phyloP scores from a whole-genome alignment of 345 rosid genomes.

The Camelina sativa region DNA sequence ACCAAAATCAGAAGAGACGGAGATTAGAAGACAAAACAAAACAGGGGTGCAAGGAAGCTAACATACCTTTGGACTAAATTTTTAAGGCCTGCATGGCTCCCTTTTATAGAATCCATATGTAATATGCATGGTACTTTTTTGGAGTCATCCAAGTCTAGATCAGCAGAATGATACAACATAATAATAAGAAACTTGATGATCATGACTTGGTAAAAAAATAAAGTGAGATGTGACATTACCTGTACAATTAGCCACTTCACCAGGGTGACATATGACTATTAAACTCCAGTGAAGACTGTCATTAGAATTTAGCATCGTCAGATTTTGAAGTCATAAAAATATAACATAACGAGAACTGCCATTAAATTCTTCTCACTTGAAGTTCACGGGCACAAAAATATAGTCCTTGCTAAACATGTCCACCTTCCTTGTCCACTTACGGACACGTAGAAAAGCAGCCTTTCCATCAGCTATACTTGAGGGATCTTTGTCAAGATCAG shows the following conservation, averaged over 20 bases:
- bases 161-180: conserved; percentile 49
- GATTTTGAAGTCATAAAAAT: conserved; percentile 26
- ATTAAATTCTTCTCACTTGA: conserved; percentile 58
- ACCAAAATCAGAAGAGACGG: conserved; percentile 4
- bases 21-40: conserved; percentile 18
- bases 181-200: conserved; percentile 19
- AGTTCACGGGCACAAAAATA: conserved; percentile 94
- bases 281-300: conserved; percentile 98
- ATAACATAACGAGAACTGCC: conserved; percentile 16
- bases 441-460: conserved; percentile 96
- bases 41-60: conserved; percentile 25
- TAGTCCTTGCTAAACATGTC: conserved; percentile 92
- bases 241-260: conserved; percentile 67
- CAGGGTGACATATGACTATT: conserved; percentile 91
- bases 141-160: conserved; percentile 54
- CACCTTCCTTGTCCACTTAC: conserved; percentile 96
- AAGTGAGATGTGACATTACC: conserved; percentile 54
- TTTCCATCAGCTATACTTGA: conserved; percentile 93
- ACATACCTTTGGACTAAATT: conserved; percentile 89
- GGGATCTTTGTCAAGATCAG: conserved; percentile 97
- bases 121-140: conserved; percentile 80
- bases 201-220: conserved; percentile 15
- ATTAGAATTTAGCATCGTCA: conserved; percentile 33
- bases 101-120: conserved; percentile 99
- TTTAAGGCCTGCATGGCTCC: conserved; percentile 94